Conservation (phyloP, 805 yeast species). For the Kuraishia hungarica region DNA sequence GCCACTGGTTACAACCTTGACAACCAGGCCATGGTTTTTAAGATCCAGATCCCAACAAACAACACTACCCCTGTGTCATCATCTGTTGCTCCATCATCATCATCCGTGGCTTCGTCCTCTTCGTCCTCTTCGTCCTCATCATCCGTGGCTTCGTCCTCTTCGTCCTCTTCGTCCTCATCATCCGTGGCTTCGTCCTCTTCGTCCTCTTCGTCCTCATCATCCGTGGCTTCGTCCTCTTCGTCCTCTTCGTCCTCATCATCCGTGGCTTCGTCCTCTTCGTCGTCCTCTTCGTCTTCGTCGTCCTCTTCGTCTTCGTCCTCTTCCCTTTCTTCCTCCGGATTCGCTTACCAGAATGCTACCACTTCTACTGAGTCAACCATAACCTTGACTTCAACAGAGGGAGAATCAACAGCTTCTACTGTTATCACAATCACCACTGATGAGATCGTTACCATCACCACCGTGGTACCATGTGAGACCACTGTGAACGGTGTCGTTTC, state of each 20-base stretch:
- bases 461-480: neutral
- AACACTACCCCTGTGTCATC: constrained; percentile 1
- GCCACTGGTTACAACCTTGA: constrained; percentile 16
- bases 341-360: neutral
- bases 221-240: constrained; percentile 4
- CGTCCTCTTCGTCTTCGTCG: constrained; percentile 3
- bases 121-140: constrained; percentile 1
- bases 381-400: neutral
- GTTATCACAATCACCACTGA: neutral
- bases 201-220: constrained; percentile 1
- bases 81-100: neutral
- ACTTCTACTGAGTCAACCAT: neutral
- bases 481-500: neutral
- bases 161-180: constrained; percentile 3
- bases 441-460: neutral
- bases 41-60: constrained; percentile 18
- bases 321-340: constrained; percentile 2
- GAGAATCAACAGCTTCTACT: neutral
- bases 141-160: constrained; percentile 4
- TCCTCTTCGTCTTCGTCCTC: constrained; percentile 3
- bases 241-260: constrained; percentile 2
- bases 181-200: constrained; percentile 2
- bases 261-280: neutral
- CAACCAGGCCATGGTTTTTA: constrained; percentile 21
- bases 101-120: constrained; percentile 2